phyloP scores from a whole-genome alignment of 164 flowering plant genomes.

The Vitis cinerea region DNA sequence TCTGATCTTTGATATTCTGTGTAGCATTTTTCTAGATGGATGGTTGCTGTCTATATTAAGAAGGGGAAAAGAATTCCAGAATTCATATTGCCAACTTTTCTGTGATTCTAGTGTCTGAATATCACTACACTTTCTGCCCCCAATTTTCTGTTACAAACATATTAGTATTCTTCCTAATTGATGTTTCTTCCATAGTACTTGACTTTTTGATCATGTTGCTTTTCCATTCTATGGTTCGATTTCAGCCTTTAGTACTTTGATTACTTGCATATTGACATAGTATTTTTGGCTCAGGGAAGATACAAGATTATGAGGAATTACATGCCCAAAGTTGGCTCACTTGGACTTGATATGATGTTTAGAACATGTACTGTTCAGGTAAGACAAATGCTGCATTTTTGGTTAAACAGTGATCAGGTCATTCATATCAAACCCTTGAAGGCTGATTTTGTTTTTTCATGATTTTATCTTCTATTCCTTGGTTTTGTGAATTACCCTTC shows the following conservation, averaged over 20 bases:
- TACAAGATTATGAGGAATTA: constrained; percentile 93
- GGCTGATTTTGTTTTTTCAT: neutral
- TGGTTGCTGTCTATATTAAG: too few relatives aligned
- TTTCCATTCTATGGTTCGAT: neutral
- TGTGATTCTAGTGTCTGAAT: too few relatives aligned
- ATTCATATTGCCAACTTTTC: too few relatives aligned
- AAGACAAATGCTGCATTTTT: constrained; percentile 7
- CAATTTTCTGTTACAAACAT: too few relatives aligned
- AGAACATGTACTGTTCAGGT: constrained; percentile 99
- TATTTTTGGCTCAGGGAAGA: constrained; percentile 75
- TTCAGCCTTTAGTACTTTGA: neutral
- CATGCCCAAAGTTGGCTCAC: constrained; percentile 96
- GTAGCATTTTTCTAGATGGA: too few relatives aligned
- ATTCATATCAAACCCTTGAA: neutral
- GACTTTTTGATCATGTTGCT: neutral
- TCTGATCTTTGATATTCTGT: too few relatives aligned
- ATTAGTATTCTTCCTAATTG: too few relatives aligned
- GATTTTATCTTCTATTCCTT: neutral
- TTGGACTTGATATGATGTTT: constrained; percentile 99
- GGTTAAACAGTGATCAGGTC: neutral
- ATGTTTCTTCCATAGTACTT: neutral
- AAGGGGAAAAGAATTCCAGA: too few relatives aligned
- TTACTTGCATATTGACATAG: constrained; percentile 15
- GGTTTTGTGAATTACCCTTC: neutral
- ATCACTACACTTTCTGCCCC: too few relatives aligned